Evolutionary conservation across 257 asterid species (phyloP).

Genomic region (Prunella vulgaris): DNA sequence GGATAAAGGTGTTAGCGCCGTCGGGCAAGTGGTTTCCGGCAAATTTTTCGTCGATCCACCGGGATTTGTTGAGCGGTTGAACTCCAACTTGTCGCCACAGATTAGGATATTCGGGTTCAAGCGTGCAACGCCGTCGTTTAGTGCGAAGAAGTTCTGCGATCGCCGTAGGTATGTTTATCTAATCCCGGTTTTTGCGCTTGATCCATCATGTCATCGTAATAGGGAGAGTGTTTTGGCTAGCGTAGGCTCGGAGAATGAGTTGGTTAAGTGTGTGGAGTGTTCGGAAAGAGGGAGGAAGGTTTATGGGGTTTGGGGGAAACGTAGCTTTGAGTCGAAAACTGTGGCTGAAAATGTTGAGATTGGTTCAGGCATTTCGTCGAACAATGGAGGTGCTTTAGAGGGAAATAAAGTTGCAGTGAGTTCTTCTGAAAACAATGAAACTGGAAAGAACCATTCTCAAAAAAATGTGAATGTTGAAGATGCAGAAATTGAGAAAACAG

Average conservation of each 20-base stretch:
- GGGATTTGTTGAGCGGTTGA: constrained; percentile 74
- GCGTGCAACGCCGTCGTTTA: constrained; percentile 67
- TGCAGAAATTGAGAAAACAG: constrained; percentile 16
- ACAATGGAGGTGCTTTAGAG: constrained; percentile 19
- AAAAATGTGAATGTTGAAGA: constrained; percentile 5
- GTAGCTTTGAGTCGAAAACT: constrained; percentile 29
- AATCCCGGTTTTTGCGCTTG: constrained; percentile 86
- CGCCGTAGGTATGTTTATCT: constrained; percentile 83
- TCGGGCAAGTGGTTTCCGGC: constrained; percentile 95
- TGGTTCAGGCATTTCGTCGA: constrained; percentile 36
- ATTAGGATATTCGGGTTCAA: constrained; percentile 75
- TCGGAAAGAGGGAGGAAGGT: constrained; percentile 92
- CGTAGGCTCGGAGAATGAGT: constrained; percentile 65
- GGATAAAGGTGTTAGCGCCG: constrained; percentile 98
- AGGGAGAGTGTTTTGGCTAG: constrained; percentile 89
- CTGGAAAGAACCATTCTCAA: too few relatives aligned
- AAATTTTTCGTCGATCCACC: constrained; percentile 82
- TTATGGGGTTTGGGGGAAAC: constrained; percentile 66
- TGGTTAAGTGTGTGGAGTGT: constrained; percentile 77
- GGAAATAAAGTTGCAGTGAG: constrained; percentile 1
- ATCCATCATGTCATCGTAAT: constrained; percentile 75
- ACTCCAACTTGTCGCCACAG: constrained; percentile 58
- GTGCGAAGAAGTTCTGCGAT: constrained; percentile 93
- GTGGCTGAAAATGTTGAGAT: constrained; percentile 12
- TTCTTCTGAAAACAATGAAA: constrained; percentile 17